Conservation (phyloP, 805 yeast species). For the Wickerhamomyces tratensis region DNA sequence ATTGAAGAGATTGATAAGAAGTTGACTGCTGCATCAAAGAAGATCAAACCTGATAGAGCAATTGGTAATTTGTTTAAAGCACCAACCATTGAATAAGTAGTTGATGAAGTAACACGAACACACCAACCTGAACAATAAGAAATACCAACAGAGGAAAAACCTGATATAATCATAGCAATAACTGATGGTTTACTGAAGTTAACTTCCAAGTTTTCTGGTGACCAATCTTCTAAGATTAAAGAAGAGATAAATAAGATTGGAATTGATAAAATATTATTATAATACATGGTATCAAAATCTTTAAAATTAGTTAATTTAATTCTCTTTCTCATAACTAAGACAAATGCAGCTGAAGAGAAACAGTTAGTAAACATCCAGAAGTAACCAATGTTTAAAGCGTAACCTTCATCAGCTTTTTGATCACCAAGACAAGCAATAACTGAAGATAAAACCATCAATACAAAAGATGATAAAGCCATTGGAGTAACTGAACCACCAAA, state of each 20-base stretch:
- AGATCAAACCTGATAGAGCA: conserved; percentile 88
- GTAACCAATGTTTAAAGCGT: conserved; percentile 64
- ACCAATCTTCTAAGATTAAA: conserved; percentile 86
- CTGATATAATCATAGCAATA: conserved; percentile 80
- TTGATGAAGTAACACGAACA: conserved; percentile 96
- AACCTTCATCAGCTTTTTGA: conserved; percentile 23
- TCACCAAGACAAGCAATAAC: conserved; percentile 93
- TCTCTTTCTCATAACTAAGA: conserved; percentile 93
- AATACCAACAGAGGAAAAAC: conserved; percentile 91
- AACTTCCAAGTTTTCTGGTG: conserved; percentile 56
- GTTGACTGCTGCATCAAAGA: conserved; percentile 93
- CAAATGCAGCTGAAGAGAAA: conserved; percentile 88
- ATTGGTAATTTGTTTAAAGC: conserved; percentile 97
- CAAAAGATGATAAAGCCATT: conserved; percentile 82
- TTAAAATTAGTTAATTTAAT: conserved; percentile 94
- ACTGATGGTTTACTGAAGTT: conserved; percentile 74
- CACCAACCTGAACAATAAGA: conserved; percentile 99
- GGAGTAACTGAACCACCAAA: conserved; percentile 88
- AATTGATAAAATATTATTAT: conserved; percentile 88
- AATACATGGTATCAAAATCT: conserved; percentile 97
- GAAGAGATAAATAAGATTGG: conserved; percentile 80
- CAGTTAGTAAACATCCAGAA: conserved; percentile 97
- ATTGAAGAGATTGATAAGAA: conserved; percentile 87
- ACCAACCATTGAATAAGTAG: conserved; percentile 99
- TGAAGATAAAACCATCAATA: conserved; percentile 92